These are phyloP conservation scores for Chamaecrista fasciculata DNA, from an alignment of 306 rosid species.

Conservation along the genomic window DNA sequence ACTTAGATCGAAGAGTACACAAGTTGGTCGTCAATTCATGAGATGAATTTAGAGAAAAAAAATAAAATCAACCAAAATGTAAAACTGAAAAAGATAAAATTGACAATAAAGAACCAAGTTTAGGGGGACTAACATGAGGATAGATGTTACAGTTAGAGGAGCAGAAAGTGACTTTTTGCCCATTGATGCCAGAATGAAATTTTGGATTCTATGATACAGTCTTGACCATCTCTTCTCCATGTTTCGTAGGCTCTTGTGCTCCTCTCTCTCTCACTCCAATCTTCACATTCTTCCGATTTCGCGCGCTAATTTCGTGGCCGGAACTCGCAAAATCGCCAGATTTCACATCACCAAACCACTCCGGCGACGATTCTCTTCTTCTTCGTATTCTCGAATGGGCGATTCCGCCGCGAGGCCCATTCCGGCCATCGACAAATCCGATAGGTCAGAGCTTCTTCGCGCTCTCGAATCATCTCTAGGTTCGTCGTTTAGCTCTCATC, in stretches of 20 bases:
- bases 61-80: too few relatives aligned
- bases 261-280: conserved; percentile 34
- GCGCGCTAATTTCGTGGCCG: conserved; percentile 6
- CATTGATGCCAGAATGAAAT: too few relatives aligned
- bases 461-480: conserved; percentile 76
- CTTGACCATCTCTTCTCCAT: conserved; percentile 28
- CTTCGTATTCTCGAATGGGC: conserved; percentile 47
- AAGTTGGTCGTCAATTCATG: too few relatives aligned
- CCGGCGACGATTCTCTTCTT: conserved; percentile 22
- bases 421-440: conserved; percentile 50
- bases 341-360: neutral
- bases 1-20: too few relatives aligned
- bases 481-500: conserved; percentile 56
- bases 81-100: too few relatives aligned
- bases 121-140: too few relatives aligned
- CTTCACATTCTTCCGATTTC: conserved; percentile 17
- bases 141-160: too few relatives aligned
- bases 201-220: neutral
- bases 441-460: conserved; percentile 64
- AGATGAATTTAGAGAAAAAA: too few relatives aligned
- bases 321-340: conserved; percentile 11
- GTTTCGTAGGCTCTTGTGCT: conserved; percentile 49
- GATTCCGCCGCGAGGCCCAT: conserved; percentile 45
- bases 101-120: too few relatives aligned
- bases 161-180: too few relatives aligned